Percentiles rank a stretch among this genome's conserved stretches.
Evolutionary conservation across 1,139 yeast species (phyloP).

Genomic region (Kurtzmaniella quercitrusa): DNA sequence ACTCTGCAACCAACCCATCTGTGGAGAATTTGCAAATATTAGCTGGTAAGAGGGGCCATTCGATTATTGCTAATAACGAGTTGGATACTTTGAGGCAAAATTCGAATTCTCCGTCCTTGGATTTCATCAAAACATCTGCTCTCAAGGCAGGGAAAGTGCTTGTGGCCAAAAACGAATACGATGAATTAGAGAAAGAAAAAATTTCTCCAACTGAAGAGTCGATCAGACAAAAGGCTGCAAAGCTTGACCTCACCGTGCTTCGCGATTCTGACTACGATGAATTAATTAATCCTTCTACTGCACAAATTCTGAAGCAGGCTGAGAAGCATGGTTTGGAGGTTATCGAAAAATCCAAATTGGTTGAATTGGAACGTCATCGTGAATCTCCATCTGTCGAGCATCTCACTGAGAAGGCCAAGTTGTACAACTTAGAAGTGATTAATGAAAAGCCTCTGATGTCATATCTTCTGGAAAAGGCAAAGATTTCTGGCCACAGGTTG

Average conservation of each 20-base stretch:
- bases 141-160: background rate
- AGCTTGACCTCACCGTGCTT: background rate
- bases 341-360: slow-evolving; percentile 12
- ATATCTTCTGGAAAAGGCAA: slow-evolving; percentile 31
- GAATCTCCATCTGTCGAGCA: slow-evolving; percentile 15
- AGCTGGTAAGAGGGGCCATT: slow-evolving; percentile 2
- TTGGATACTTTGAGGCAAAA: slow-evolving; percentile 9
- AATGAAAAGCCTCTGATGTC: background rate
- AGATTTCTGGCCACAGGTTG: slow-evolving; percentile 21
- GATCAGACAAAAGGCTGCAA: slow-evolving; percentile 17
- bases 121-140: slow-evolving; percentile 6
- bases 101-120: slow-evolving; percentile 20
- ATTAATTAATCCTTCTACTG: slow-evolving; percentile 12
- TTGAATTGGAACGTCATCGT: slow-evolving; percentile 6
- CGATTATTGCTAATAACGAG: slow-evolving; percentile 7
- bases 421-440: slow-evolving; percentile 10
- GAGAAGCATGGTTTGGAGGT: slow-evolving; percentile 12
- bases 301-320: slow-evolving; percentile 11
- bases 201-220: slow-evolving; percentile 16
- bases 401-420: slow-evolving; percentile 17
- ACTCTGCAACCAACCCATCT: slow-evolving; percentile 10
- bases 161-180: slow-evolving; percentile 2
- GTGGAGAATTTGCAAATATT: slow-evolving; percentile 3
- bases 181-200: background rate
- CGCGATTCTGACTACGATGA: slow-evolving; percentile 4